phyloP scores from a whole-genome alignment of 2,329 filamentous ascomycete genomes.

The Harringtonia lauricola region DNA sequence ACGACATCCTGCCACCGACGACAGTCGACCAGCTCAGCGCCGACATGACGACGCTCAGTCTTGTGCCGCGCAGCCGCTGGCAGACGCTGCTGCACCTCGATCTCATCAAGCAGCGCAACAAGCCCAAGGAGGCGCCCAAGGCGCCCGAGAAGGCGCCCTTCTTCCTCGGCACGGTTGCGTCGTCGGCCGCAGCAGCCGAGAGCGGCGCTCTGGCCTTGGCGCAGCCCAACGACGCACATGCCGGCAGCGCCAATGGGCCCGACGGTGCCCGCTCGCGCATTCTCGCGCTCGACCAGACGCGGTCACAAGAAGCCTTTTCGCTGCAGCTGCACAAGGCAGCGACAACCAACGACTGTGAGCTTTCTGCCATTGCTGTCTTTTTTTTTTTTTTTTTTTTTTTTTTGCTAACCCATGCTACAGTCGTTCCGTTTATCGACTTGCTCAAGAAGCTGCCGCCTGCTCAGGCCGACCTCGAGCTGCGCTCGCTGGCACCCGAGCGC shows the following conservation, averaged over 20 bases:
- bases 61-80: slow-evolving; percentile 87
- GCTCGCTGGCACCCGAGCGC: slow-evolving; percentile 48
- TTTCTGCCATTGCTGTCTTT: slow-evolving; percentile 8
- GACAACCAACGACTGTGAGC: slow-evolving; percentile 50
- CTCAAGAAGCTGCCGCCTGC: slow-evolving; percentile 74
- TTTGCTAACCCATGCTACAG: slow-evolving; percentile 20
- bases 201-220: no score
- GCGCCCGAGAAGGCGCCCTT: slow-evolving; percentile 78
- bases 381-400: not conserved
- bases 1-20: slow-evolving; percentile 42
- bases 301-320: slow-evolving; percentile 48
- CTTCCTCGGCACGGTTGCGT: slow-evolving; percentile 13
- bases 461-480: slow-evolving; percentile 81
- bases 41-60: slow-evolving; percentile 76
- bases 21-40: slow-evolving; percentile 66
- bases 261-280: slow-evolving; percentile 45
- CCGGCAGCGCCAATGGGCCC: not conserved
- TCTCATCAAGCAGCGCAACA: slow-evolving; percentile 85
- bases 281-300: slow-evolving; percentile 50
- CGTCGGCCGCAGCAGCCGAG: slow-evolving; percentile 8
- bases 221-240: not conserved
- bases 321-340: slow-evolving; percentile 43
- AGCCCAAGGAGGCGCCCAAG: slow-evolving; percentile 85
- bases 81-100: slow-evolving; percentile 90
- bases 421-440: slow-evolving; percentile 60